Percentiles rank a stretch among this genome's conserved stretches.
These are phyloP conservation scores for Vigna radiata DNA, from an alignment of 306 rosid genomes.

Conservation along the genomic window DNA sequence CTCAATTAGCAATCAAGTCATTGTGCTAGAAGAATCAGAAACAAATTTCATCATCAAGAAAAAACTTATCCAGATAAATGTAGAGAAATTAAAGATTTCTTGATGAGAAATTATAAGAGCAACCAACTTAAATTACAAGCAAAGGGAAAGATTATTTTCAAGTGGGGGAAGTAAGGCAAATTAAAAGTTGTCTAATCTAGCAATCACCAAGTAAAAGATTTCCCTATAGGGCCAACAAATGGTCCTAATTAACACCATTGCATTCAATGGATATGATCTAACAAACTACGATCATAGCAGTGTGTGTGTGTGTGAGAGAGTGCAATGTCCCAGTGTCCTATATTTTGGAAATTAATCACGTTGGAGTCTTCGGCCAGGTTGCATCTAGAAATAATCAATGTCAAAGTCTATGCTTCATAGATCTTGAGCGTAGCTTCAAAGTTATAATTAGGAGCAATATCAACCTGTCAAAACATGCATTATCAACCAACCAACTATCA, in stretches of 20 bases:
- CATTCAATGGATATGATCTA: constrained; percentile 4
- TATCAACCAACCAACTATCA: too few relatives aligned
- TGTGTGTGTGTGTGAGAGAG: neutral
- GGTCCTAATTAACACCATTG: constrained; percentile 17
- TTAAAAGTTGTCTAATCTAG: neutral
- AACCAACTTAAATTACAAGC: constrained; percentile 36
- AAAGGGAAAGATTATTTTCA: constrained; percentile 3
- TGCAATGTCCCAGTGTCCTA: too few relatives aligned
- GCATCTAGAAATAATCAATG: too few relatives aligned
- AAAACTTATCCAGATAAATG: constrained; percentile 19
- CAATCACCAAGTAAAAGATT: constrained; percentile 32
- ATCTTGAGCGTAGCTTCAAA: too few relatives aligned
- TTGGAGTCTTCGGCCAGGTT: too few relatives aligned
- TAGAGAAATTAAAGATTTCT: constrained; percentile 22
- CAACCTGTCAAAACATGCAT: too few relatives aligned
- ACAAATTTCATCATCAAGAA: constrained; percentile 29
- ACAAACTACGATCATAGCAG: neutral
- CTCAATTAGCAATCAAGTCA: constrained; percentile 39
- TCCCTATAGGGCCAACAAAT: neutral
- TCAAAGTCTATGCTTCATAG: too few relatives aligned
- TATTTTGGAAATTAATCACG: too few relatives aligned
- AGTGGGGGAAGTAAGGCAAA: neutral
- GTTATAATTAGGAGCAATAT: too few relatives aligned
- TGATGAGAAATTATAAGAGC: constrained; percentile 29
- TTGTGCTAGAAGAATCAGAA: constrained; percentile 8